These are phyloP conservation scores for Misopates orontium DNA, from an alignment of 257 asterid species.

Conservation along the genomic window DNA sequence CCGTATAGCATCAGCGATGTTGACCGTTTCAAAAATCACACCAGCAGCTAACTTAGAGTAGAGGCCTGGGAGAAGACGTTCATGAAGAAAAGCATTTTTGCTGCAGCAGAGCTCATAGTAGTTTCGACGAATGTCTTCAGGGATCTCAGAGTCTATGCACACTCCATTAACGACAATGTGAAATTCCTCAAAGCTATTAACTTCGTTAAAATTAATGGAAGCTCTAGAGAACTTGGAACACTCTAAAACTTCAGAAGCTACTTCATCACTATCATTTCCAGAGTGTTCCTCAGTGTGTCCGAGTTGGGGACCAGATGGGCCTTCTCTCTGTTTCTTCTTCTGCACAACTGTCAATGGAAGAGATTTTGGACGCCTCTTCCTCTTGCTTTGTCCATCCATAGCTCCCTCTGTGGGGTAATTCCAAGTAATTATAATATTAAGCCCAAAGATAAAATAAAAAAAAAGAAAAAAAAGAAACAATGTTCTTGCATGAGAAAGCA, in stretches of 20 bases:
- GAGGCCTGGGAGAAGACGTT: constrained; percentile 58
- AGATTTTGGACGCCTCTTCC: constrained; percentile 34
- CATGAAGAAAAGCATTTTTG: constrained; percentile 49
- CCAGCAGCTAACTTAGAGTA: constrained; percentile 62
- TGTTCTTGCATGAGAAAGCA: background rate
- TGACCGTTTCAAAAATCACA: constrained; percentile 50
- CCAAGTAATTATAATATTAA: constrained; percentile 1
- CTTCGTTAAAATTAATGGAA: constrained; percentile 28
- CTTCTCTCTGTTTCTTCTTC: constrained; percentile 26
- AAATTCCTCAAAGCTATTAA: constrained; percentile 38
- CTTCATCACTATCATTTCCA: constrained; percentile 45
- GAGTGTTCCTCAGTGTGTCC: constrained; percentile 37
- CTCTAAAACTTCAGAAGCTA: constrained; percentile 44
- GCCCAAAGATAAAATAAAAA: too few species aligned
- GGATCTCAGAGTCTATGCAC: constrained; percentile 43
- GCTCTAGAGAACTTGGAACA: constrained; percentile 30
- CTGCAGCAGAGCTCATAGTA: constrained; percentile 45
- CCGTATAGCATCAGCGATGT: constrained; percentile 48
- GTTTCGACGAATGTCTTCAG: constrained; percentile 33
- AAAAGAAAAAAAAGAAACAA: constrained; percentile 1
- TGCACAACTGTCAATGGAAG: constrained; percentile 36
- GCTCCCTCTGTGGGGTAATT: constrained; percentile 27
- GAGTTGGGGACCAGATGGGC: constrained; percentile 14
- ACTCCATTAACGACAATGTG: constrained; percentile 38
- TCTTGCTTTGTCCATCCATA: constrained; percentile 24